Conservation (phyloP, 306 rosid genomes). For the Nissolia schottii region DNA sequence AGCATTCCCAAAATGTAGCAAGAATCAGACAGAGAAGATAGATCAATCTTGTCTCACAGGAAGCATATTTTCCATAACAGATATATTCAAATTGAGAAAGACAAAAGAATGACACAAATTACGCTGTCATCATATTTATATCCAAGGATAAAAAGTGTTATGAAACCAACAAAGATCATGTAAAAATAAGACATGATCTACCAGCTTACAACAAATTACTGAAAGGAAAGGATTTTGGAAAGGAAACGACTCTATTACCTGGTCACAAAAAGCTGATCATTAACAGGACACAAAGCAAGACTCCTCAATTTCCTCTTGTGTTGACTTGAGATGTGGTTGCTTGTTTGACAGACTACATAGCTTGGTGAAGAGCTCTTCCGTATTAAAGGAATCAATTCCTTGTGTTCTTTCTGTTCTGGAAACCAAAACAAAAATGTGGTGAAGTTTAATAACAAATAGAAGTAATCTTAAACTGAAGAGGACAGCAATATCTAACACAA, state of each 20-base stretch:
- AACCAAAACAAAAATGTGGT: slow-evolving; percentile 18
- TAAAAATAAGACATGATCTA: not conserved
- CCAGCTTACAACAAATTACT: slow-evolving; percentile 1
- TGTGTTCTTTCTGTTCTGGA: slow-evolving; percentile 81
- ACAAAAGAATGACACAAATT: not conserved
- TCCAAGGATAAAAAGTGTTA: not conserved
- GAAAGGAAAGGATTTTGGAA: slow-evolving; percentile 2
- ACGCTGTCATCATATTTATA: not conserved
- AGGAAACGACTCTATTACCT: slow-evolving; percentile 46
- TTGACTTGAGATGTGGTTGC: slow-evolving; percentile 75
- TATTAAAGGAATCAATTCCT: slow-evolving; percentile 65
- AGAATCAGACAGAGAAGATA: slow-evolving; percentile 22
- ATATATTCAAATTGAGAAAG: not conserved
- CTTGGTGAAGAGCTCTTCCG: slow-evolving; percentile 47
- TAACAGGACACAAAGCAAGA: slow-evolving; percentile 70
- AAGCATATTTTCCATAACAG: slow-evolving; percentile 5
- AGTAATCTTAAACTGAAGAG: not conserved
- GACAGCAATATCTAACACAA: not conserved
- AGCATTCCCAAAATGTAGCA: slow-evolving; percentile 31
- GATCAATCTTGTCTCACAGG: not conserved
- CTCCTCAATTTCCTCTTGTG: slow-evolving; percentile 92
- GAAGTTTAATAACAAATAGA: slow-evolving; percentile 18
- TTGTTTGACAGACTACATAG: slow-evolving; percentile 44
- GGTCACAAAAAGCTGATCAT: slow-evolving; percentile 83
- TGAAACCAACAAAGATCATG: not conserved